These are phyloP conservation scores for Metschnikowia shivogae DNA, from an alignment of 805 yeast species.

Conservation along the genomic window DNA sequence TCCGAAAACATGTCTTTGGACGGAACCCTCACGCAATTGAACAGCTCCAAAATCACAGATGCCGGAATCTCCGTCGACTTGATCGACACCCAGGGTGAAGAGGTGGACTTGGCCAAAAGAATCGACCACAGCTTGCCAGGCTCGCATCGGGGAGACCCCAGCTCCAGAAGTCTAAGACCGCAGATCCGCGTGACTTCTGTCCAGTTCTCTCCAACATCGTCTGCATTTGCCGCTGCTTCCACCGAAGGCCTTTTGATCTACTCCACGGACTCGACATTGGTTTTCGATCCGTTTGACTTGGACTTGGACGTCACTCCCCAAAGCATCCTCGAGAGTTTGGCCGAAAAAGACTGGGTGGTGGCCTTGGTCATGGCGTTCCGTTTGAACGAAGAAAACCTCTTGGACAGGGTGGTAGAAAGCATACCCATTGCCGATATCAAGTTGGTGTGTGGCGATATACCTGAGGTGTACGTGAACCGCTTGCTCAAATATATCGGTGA, in stretches of 20 bases:
- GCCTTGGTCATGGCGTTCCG: constrained; percentile 93
- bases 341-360: constrained; percentile 58
- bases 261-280: constrained; percentile 67
- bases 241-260: constrained; percentile 88
- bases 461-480: constrained; percentile 69
- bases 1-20: constrained; percentile 87
- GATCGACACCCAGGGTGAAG: constrained; percentile 82
- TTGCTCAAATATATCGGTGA: constrained; percentile 64
- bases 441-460: constrained; percentile 65
- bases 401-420: constrained; percentile 68
- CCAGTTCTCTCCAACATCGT: constrained; percentile 83
- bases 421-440: constrained; percentile 69
- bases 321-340: constrained; percentile 56
- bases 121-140: constrained; percentile 80
- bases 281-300: constrained; percentile 92
- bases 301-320: constrained; percentile 90
- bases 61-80: constrained; percentile 74
- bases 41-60: constrained; percentile 80
- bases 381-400: constrained; percentile 73
- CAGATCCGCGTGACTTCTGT: constrained; percentile 78
- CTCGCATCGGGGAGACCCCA: constrained; percentile 69
- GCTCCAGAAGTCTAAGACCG: constrained; percentile 71
- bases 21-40: constrained; percentile 77
- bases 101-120: constrained; percentile 80
- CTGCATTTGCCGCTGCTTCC: constrained; percentile 89